Percentiles rank a stretch among this genome's conserved stretches.
Evolutionary conservation across 2,329 filamentous ascomycete species (phyloP).

Genomic region (Boeremia lycopersici): DNA sequence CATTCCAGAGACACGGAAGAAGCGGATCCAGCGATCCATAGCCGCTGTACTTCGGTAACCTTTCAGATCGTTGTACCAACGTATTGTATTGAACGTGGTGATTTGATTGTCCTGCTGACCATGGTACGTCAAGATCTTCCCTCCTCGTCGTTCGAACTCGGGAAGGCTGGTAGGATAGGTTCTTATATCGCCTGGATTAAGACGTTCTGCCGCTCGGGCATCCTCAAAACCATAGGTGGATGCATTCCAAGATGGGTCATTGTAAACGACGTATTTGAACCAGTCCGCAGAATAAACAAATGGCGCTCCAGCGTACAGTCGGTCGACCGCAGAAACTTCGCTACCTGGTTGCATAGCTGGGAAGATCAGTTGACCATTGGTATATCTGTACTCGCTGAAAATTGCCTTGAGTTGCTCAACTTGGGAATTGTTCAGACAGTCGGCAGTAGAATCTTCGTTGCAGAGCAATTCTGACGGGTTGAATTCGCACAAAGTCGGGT

Average conservation of each 20-base stretch:
- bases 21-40: slow-evolving; percentile 49
- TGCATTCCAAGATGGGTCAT: slow-evolving; percentile 41
- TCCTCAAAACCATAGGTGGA: slow-evolving; percentile 17
- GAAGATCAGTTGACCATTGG: slow-evolving; percentile 53
- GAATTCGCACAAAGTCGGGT: slow-evolving; percentile 48
- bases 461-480: slow-evolving; percentile 48
- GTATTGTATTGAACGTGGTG: slow-evolving; percentile 49
- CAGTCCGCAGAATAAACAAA: slow-evolving; percentile 50
- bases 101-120: slow-evolving; percentile 55
- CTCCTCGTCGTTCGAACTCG: slow-evolving; percentile 43
- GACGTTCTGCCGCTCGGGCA: slow-evolving; percentile 38
- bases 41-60: slow-evolving; percentile 8
- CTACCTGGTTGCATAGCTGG: slow-evolving; percentile 56
- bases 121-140: slow-evolving; percentile 54
- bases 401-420: slow-evolving; percentile 51
- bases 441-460: slow-evolving; percentile 23
- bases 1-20: slow-evolving; percentile 60
- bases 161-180: slow-evolving; percentile 45
- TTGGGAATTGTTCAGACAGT: slow-evolving; percentile 52
- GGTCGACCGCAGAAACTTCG: slow-evolving; percentile 47
- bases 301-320: slow-evolving; percentile 46
- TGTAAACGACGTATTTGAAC: slow-evolving; percentile 54
- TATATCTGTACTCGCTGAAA: slow-evolving; percentile 50
- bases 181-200: slow-evolving; percentile 46
- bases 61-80: slow-evolving; percentile 54